Base-by-base conservation (phyloP, 768 basidiomycete species). In the Suillus tomentosus region DNA sequence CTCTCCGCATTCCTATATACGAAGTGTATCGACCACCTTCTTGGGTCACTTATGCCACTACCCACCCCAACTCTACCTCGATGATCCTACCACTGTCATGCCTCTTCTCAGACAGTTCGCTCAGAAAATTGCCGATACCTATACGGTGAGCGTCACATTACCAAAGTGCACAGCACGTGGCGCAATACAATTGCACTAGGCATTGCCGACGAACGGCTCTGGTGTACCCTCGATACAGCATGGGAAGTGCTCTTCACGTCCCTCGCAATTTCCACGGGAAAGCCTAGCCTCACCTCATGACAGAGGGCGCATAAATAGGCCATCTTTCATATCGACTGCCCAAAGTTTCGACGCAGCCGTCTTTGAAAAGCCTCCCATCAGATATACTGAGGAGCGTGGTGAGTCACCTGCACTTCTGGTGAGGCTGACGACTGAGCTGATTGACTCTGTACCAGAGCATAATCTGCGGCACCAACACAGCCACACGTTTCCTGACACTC, bases 1-100 rank as follows among this genome's bases (percentile, higher is more conserved):
- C 79, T 94, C 10, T 86, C 87, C 67, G 74, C 79, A 0, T 92
- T 84, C 79, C 79, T 94, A 67, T 92, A 94, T 78, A 84, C 82
- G 34, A 87, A 89, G 71, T 82, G 85, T 66, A 78, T 87, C 31
- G 78, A 79, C 58, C 66, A 76, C n/a, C 82, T 94, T 62, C 79
- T 94, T 45, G 79, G 79, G 31, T 77, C 84, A 0, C 85, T 94
- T 58, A 79, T 94, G 66, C 91, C 91, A 27, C 70, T 63, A 77
- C 62, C 73, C 19, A 53, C 70, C 61, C 3, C 50, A 62, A 5
- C 69, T 76, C 11, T 77, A 69, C 17, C 64, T 51, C 1, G 72
- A 61, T 2, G 72, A 75, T 24, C 74, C 76, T 2, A 55, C 60
- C 5, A 70, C 62, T 57, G 70, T 68, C 3, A 61, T 63, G 4